Evolutionary conservation across 257 asterid genomes (phyloP).

Genomic region (Solanum piurae): DNA sequence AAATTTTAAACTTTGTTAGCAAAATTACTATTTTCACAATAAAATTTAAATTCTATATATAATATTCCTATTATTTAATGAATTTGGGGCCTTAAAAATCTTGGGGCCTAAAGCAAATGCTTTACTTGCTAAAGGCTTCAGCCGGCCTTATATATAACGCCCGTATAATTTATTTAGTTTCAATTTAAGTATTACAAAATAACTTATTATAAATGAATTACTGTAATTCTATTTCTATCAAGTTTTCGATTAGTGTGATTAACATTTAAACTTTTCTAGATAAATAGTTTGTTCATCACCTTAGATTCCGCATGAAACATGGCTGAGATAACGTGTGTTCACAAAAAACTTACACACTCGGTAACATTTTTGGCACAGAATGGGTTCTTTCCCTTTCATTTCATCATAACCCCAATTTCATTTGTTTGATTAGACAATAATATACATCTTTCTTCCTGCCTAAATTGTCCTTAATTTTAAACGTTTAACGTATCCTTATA

Average conservation of each 20-base stretch:
- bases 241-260: background rate
- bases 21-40: background rate
- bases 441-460: background rate
- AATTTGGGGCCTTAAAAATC: background rate
- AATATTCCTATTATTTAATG: too few species aligned
- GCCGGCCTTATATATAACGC: background rate
- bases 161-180: too few species aligned
- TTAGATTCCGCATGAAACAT: background rate
- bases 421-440: background rate
- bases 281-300: background rate
- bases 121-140: background rate
- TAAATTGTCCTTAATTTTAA: too few species aligned
- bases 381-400: background rate
- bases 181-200: background rate
- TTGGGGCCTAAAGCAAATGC: background rate
- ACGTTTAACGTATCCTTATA: too few species aligned
- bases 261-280: background rate
- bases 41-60: too few species aligned
- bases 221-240: background rate
- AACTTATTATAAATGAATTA: background rate
- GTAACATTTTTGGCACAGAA: background rate
- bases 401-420: background rate
- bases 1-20: background rate
- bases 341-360: background rate
- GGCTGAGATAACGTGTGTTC: background rate